These are phyloP conservation scores for Podaxis carcinomalis DNA, from an alignment of 768 basidiomycete genomes.

Conservation along the genomic window DNA sequence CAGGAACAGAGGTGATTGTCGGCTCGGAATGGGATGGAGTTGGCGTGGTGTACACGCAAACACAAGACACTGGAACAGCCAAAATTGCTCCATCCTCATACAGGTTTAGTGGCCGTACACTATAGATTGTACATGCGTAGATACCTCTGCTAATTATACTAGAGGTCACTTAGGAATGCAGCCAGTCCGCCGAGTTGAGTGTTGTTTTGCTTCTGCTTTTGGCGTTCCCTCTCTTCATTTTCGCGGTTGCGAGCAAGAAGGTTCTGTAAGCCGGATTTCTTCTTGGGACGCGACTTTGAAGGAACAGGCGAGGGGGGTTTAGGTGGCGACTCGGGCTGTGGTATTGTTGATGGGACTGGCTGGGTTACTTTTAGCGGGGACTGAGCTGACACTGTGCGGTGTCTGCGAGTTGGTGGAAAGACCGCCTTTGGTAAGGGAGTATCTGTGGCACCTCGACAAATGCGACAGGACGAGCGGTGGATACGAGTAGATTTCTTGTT, in stretches of 20 bases:
- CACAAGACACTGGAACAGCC: neutral
- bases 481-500: slow-evolving; percentile 12
- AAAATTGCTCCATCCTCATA: neutral
- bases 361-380: slow-evolving; percentile 9
- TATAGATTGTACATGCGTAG: slow-evolving; percentile 6
- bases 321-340: neutral
- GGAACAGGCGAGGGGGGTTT: slow-evolving; percentile 7
- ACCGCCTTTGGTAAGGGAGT: neutral
- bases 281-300: slow-evolving; percentile 41
- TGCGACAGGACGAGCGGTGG: slow-evolving; percentile 15
- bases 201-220: slow-evolving; percentile 21
- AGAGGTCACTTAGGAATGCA: slow-evolving; percentile 46
- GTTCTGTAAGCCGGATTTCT: slow-evolving; percentile 53
- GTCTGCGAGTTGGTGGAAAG: slow-evolving; percentile 5
- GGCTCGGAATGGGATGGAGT: neutral
- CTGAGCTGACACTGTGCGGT: slow-evolving; percentile 2
- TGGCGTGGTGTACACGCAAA: neutral
- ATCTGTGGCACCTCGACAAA: neutral
- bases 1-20: neutral
- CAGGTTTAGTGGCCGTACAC: neutral
- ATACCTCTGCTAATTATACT: slow-evolving; percentile 11
- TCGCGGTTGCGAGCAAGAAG: slow-evolving; percentile 62
- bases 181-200: slow-evolving; percentile 37
- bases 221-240: slow-evolving; percentile 35
- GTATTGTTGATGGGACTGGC: neutral